Base-by-base conservation (phyloP, 345 rosid genomes). In the Gossypium stocksii region DNA sequence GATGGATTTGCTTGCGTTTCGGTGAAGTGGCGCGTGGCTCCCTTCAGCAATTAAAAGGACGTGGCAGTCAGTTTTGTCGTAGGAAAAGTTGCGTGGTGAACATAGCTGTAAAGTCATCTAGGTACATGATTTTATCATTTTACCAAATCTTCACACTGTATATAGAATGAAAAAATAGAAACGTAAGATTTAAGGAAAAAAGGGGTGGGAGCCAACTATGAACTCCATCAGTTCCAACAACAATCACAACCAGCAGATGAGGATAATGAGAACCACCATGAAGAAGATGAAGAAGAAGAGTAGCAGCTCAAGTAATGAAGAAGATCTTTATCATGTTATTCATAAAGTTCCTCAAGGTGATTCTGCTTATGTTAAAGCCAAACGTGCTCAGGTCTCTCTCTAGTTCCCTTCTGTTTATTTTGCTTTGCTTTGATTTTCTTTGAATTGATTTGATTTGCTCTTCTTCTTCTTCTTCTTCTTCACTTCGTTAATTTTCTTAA, bases 321-420 rank as follows among this genome's bases (percentile, higher is more conserved):
- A 82, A 29, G 9, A 80, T 16, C 48, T 74, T 38, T 90, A 80
- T 68, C 98, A 88, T 83, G 92, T 90, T 10, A 67, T 86, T 71
- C 88, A 89, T 77, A 93, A 93, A 81, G 88, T 94, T 76, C 97
- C 97, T 54, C 76, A 82, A 17, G 98, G 98, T 3, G 98, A 92
- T 75, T 82, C 92, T 71, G 97, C 97, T 38, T 94, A 94, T 79
- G 97, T 89, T 23, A 80, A 82, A 80, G 98, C 97, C 69, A 94
- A 94, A 77, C 91, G 85, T 74, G 97, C 97, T 46, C 97, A 94
- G 98, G 98, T 90, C 56, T 12, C 29, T 22, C 63, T 58, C 7
- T 22, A 22, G 1, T 58, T 58, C 14, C 29, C 61, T 57, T 57
- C 14, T 57, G 61, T 23, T 56, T 56, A 8, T 20, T 22, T 11